Base-by-base conservation (phyloP, 2,329 filamentous ascomycete species). In the Massarina eburnea region DNA sequence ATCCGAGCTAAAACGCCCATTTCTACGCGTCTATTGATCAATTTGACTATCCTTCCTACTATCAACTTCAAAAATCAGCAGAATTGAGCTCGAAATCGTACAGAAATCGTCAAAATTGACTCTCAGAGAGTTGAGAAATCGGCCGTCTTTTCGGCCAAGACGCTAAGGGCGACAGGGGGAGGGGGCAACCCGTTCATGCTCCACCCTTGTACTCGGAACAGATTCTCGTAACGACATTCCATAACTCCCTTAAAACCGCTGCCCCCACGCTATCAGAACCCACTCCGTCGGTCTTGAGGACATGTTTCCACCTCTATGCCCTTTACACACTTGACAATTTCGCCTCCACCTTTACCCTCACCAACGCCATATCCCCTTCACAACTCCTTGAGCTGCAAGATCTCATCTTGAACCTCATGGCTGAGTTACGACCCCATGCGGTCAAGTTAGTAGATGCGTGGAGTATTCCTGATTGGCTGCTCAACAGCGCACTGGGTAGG, bases 391-490 rank as follows among this genome's bases (percentile, higher is more conserved):
- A 43, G 4, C 55, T 80, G 1, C 69, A 72, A 0, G 59, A 68
- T 4, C 57, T 58, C 2, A 69, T 80, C 2, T 67, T 77, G 42
- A 63, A 73, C 1, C 55, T 79, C 9, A 80, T 80, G 77, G 53
- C 66, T 1, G 57, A 70, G 24, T 67, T 80, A 18, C 62, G 77
- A 15, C 77, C 77, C 1, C 77, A 80, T 56, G 77, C 77, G 1
- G 76, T 80, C 1, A 70, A 71, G 18, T 54, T 80, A 8, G 77
- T 80, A 7, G 77, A 80, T 55, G 66, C 74, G 1, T 81, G 77
- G 77, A 71, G 70, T 41, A 72, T 80, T 27, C 78, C 78, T 1
- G 78, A 80, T 55, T 81, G 73, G 50, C 51, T 80, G 40, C 67
- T 80, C 0, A 73, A 80, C 40, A 79, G 75, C 58, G 75, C 77